phyloP scores from a whole-genome alignment of 441 rosid genomes.

The Adansonia gregorii region DNA sequence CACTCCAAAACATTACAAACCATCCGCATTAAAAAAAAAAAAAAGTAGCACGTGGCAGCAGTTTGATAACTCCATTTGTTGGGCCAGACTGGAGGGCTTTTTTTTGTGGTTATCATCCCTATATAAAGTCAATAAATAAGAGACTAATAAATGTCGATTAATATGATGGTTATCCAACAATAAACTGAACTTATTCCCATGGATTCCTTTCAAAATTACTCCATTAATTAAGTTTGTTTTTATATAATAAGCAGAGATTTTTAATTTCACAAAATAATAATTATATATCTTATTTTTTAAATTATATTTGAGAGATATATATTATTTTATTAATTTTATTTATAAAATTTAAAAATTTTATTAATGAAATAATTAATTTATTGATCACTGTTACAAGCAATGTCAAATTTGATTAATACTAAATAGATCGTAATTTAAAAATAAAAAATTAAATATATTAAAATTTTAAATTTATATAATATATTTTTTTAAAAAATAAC shows the following conservation, averaged over 20 bases:
- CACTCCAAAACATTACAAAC: not conserved
- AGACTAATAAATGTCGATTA: not conserved
- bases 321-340: too few species aligned
- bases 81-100: not conserved
- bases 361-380: not conserved
- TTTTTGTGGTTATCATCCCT: not conserved
- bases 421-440: too few species aligned
- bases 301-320: too few species aligned
- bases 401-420: too few species aligned
- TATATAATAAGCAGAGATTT: too few species aligned
- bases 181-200: not conserved
- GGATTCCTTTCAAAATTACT: not conserved
- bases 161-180: conserved; percentile 1
- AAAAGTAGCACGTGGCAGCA: not conserved
- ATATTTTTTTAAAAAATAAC: too few species aligned
- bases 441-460: too few species aligned
- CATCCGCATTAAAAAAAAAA: not conserved
- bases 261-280: too few species aligned
- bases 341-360: too few species aligned
- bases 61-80: not conserved
- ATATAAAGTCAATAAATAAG: not conserved
- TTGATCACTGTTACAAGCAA: not conserved
- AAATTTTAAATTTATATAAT: too few species aligned
- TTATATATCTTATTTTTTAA: too few species aligned
- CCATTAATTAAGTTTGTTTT: not conserved